Evolutionary conservation across 371 early-diverging fungal species (phyloP).

Genomic region (Nematocida displodere): DNA sequence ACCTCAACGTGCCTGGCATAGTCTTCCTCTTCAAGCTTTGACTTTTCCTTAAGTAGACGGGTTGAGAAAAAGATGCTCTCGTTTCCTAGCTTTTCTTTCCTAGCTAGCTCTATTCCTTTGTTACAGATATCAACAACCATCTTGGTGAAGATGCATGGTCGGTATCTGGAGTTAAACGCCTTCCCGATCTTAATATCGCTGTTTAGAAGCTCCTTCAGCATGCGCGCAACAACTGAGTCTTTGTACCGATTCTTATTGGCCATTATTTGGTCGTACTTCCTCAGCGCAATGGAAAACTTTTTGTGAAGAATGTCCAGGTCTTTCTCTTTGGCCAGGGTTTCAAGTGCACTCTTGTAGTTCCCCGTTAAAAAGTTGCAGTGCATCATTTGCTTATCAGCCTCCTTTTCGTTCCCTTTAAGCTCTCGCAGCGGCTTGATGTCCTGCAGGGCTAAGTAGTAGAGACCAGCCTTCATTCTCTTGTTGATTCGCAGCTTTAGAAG

Average conservation of each 20-base stretch:
- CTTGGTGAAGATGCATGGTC: conserved; percentile 4
- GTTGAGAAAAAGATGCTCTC: conserved; percentile 13
- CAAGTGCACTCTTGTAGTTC: neutral
- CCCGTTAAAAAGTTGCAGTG: conserved; percentile 35
- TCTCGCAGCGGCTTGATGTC: conserved; percentile 12
- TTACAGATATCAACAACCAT: neutral
- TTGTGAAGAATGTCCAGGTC: neutral
- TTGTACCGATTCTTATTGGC: neutral
- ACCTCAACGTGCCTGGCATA: conserved; percentile 11
- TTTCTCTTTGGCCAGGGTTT: neutral
- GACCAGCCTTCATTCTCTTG: conserved; percentile 8
- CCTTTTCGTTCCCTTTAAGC: neutral
- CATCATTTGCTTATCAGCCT: conserved; percentile 5
- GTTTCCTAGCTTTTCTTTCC: neutral
- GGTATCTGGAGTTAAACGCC: conserved; percentile 9
- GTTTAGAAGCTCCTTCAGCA: neutral
- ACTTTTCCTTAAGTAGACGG: neutral
- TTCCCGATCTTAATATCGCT: conserved; percentile 5
- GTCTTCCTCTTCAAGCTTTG: conserved; percentile 6
- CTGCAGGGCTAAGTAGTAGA: conserved; percentile 6
- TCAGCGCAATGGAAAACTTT: neutral
- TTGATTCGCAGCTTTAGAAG: conserved; percentile 10
- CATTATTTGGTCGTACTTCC: neutral
- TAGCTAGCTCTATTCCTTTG: neutral
- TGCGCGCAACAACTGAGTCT: neutral